Evolutionary conservation across 139 green algal genomes (phyloP), one percentile per base, ranked within the genome.

Genomic region (Eudorina sp.): DNA sequence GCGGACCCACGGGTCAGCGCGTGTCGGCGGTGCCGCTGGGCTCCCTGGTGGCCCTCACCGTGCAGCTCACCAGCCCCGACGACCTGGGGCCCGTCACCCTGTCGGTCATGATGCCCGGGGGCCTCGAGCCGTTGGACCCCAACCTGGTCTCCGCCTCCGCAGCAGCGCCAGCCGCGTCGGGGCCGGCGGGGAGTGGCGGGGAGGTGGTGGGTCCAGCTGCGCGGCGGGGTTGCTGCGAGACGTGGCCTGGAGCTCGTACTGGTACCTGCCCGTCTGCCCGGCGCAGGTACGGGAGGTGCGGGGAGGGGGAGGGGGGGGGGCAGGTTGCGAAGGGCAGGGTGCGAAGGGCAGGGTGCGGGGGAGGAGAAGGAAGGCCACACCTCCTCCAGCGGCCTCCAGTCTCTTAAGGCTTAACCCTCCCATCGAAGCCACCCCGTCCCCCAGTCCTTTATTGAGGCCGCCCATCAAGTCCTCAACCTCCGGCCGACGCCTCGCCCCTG

Each of bases 51-150:
- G 74, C 83, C 0, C 40, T 94, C 7, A 90, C 89, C 1, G 84
- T 96, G 53, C 92, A 97, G 91, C 81, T 96, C 27, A 95, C 93
- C 6, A 93, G 75, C 18, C 92, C 93, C 7, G 95, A 97, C 53
- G 92, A 93, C 58, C 82, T 95, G 53, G 80, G 75, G 34, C 41
- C 84, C 19, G 91, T 95, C 21, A 86, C 90, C 38, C 70, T 96
- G 36, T 83, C 90, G 53, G 92, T 93, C 4, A 78, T 94, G 62
- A 91, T 94, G 86, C 92, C 94, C 2, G 94, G 69, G 1, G 94
- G 94, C 6, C 89, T 97, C 74, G 94, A 97, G 66, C 94, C 94
- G 34, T 16, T 95, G 13, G 93, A 96, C 83, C 92, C 93, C 5
- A 93, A 91, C 53, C 48, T 95, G 19, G 66, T 9, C 51, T 13